These are phyloP conservation scores for Thalia dealbata DNA, from an alignment of 176 grass and related monocot genomes.

Conservation along the genomic window DNA sequence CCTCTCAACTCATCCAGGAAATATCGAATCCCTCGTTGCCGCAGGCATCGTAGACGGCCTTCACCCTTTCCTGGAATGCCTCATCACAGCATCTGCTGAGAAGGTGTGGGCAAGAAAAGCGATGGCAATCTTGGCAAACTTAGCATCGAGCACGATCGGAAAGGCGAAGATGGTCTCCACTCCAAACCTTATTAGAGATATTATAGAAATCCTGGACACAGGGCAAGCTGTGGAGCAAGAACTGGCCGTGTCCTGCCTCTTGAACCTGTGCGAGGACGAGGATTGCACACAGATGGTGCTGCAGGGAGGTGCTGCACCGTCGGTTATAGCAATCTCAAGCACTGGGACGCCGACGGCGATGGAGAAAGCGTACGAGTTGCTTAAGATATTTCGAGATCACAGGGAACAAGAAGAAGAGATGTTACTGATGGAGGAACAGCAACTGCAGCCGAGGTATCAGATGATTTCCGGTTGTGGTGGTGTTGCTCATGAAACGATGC, in stretches of 20 bases:
- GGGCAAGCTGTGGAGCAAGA: slow-evolving; percentile 42
- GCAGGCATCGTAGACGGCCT: slow-evolving; percentile 39
- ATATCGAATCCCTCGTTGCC: slow-evolving; percentile 37
- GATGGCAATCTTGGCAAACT: slow-evolving; percentile 40
- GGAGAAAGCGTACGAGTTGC: slow-evolving; percentile 65
- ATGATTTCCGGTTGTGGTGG: not conserved
- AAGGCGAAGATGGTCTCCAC: slow-evolving; percentile 35
- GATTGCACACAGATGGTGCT: slow-evolving; percentile 42
- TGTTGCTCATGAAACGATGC: not conserved
- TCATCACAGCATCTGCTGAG: not conserved
- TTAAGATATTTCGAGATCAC: slow-evolving; percentile 52
- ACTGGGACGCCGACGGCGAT: slow-evolving; percentile 39
- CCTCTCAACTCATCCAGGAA: slow-evolving; percentile 43
- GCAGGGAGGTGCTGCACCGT: slow-evolving; percentile 62
- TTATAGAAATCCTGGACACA: slow-evolving; percentile 46
- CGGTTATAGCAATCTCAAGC: slow-evolving; percentile 43
- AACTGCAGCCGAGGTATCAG: slow-evolving; percentile 29
- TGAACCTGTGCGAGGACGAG: slow-evolving; percentile 49
- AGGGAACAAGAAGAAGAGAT: slow-evolving; percentile 55
- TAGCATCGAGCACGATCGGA: slow-evolving; percentile 29
- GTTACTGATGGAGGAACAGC: slow-evolving; percentile 22
- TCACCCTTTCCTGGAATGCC: slow-evolving; percentile 20
- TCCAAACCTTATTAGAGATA: slow-evolving; percentile 31
- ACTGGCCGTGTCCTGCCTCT: slow-evolving; percentile 60
- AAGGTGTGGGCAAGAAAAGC: slow-evolving; percentile 46